Evolutionary conservation across 2,329 filamentous ascomycete species (phyloP), one percentile per base, ranked within the genome.

Genomic region (Pseudogymnoascus sp.): DNA sequence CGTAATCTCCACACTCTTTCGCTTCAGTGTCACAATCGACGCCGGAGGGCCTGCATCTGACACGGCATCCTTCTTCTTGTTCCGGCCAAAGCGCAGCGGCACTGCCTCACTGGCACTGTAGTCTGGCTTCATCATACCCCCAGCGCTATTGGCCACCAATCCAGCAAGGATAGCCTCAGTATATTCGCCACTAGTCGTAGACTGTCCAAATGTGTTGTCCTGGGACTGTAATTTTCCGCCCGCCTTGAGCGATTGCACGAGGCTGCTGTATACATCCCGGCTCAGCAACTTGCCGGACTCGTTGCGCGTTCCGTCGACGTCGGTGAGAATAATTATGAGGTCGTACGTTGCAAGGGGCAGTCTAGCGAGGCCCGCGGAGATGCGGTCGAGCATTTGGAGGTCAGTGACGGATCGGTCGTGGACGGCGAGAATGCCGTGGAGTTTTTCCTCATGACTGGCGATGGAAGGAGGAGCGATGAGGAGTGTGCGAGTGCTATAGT

Each of bases 311-410:
- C 86, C 85, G 71, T 90, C 86, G 62, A 86, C 81, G 74, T 92
- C 90, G 65, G 89, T 88, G 65, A 97, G 85, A 60, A 99, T 82
- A 57, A 97, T 83, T 44, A 97, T 83, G 44, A 89, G 76, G 73
- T 95, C 90, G 78, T 99, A 99, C 61, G 89, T 89, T 58, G 84
- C 78, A 60, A 83, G 68, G 1, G 92, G 88, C 0, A 99, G 85
- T 6, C 85, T 79, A 62, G 94, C 90, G 37, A 96, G 80, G 64
- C 91, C 91, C 36, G 89, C 84, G 1, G 89, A 85, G 40, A 99
- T 83, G 59, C 94, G 90, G 77, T 99, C 94, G 64, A 99, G 88
- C 94, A 99, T 99, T 75, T 97, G 94, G 60, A 99, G 81, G 72
- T 99, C 94, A 64, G 92, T 93, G 50, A 82, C 79, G 65, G 81